Evolutionary conservation across 2,329 filamentous ascomycete genomes (phyloP).

Genomic region (Fusarium verticillioides): DNA sequence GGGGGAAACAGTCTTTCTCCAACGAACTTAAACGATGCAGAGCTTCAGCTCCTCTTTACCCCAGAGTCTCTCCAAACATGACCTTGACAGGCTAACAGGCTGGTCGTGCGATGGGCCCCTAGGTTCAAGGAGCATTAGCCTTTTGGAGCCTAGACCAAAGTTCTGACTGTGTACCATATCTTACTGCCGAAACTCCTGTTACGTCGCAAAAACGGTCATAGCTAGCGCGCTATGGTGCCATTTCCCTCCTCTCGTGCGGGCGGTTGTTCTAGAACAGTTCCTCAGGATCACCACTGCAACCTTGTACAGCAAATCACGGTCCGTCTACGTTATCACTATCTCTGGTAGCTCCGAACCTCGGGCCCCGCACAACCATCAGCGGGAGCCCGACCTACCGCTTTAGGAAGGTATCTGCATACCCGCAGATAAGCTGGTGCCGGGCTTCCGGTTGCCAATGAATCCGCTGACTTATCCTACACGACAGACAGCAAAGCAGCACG

Average conservation of each 20-base stretch:
- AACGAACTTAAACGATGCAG: neutral
- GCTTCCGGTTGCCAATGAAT: slow-evolving; percentile 9
- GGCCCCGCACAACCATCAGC: neutral
- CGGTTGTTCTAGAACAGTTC: slow-evolving; percentile 27
- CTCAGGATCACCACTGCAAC: neutral
- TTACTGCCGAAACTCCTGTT: neutral
- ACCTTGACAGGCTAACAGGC: neutral
- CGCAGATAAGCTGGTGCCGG: slow-evolving; percentile 27
- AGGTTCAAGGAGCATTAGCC: neutral
- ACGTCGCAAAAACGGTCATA: neutral
- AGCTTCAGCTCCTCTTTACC: slow-evolving; percentile 8
- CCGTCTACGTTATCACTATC: neutral
- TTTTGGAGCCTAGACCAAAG: neutral
- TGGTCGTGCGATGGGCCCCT: neutral
- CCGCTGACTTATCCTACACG: neutral
- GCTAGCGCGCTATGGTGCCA: neutral
- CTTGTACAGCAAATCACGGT: neutral
- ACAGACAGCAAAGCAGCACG: neutral
- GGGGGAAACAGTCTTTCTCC: neutral
- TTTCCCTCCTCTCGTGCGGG: neutral
- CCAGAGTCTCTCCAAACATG: slow-evolving; percentile 10
- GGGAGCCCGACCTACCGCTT: neutral
- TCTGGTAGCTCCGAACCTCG: neutral
- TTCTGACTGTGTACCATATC: neutral
- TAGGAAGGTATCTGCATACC: slow-evolving; percentile 6